Conservation (phyloP, 2,329 filamentous ascomycete genomes). For the Mariannaea sp. region DNA sequence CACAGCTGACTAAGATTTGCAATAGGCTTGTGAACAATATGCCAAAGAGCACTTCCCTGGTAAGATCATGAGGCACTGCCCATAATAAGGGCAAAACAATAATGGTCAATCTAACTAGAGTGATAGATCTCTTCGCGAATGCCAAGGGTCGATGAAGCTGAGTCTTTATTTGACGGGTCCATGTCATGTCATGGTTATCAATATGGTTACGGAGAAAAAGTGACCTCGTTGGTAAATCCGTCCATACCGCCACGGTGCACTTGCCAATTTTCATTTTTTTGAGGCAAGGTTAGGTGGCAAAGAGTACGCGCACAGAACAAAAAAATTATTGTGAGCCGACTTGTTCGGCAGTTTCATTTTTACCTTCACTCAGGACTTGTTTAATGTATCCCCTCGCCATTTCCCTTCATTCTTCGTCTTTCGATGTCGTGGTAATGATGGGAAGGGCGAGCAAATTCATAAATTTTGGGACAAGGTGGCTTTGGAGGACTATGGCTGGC, state of each 20-base stretch:
- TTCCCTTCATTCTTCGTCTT: slow-evolving; percentile 6
- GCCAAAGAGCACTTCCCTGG: slow-evolving; percentile 90
- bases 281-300: neutral
- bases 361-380: slow-evolving; percentile 29
- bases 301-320: slow-evolving; percentile 23
- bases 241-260: neutral
- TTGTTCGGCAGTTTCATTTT: slow-evolving; percentile 25
- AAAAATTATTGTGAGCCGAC: slow-evolving; percentile 25
- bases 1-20: neutral
- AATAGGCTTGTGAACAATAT: slow-evolving; percentile 70
- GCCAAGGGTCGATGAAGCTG: slow-evolving; percentile 44
- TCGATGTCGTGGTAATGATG: slow-evolving; percentile 26
- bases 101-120: slow-evolving; percentile 39
- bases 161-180: slow-evolving; percentile 10
- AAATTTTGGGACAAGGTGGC: slow-evolving; percentile 30
- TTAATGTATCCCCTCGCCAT: slow-evolving; percentile 31
- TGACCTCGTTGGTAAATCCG: neutral
- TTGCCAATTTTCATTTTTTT: neutral
- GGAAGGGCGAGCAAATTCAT: slow-evolving; percentile 19
- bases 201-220: neutral
- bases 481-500: slow-evolving; percentile 17
- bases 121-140: slow-evolving; percentile 46
- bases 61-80: slow-evolving; percentile 39
- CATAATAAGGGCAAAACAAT: slow-evolving; percentile 27
- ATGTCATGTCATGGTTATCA: slow-evolving; percentile 3